These are phyloP conservation scores for Cicer arietinum DNA, from an alignment of 306 rosid species.

Conservation along the genomic window DNA sequence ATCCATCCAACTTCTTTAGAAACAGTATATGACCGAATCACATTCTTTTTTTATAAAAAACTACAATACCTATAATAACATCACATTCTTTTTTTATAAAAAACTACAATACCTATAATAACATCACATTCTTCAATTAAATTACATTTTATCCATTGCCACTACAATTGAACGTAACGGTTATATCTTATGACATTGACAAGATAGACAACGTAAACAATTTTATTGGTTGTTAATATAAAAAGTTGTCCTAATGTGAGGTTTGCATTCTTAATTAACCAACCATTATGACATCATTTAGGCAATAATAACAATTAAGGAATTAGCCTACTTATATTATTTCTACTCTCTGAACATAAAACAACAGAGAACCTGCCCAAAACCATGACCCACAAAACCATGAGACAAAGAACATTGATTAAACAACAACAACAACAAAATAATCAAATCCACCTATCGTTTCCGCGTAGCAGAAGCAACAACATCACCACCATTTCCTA, in stretches of 20 bases:
- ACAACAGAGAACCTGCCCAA: background rate
- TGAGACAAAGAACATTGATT: background rate
- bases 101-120: background rate
- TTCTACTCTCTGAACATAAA: background rate
- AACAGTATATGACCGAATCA: background rate
- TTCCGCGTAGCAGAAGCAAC: slow-evolving; percentile 41
- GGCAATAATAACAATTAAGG: too few species aligned
- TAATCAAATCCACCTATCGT: slow-evolving; percentile 47
- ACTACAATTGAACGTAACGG: too few species aligned
- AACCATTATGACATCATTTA: too few species aligned
- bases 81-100: background rate
- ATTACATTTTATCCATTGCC: background rate
- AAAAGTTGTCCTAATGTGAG: too few species aligned
- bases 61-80: background rate
- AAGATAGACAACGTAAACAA: too few species aligned
- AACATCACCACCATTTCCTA: slow-evolving; percentile 29
- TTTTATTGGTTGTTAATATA: too few species aligned
- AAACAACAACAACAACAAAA: background rate
- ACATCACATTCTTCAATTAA: background rate
- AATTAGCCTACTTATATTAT: background rate
- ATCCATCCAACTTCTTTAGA: too few species aligned
- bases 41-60: background rate
- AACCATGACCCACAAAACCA: background rate
- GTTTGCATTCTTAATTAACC: too few species aligned
- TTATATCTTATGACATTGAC: too few species aligned